Percentiles rank a stretch among this genome's conserved stretches.
These are phyloP conservation scores for Eleusine coracana DNA, from an alignment of 176 grass and related monocot species.

Conservation along the genomic window DNA sequence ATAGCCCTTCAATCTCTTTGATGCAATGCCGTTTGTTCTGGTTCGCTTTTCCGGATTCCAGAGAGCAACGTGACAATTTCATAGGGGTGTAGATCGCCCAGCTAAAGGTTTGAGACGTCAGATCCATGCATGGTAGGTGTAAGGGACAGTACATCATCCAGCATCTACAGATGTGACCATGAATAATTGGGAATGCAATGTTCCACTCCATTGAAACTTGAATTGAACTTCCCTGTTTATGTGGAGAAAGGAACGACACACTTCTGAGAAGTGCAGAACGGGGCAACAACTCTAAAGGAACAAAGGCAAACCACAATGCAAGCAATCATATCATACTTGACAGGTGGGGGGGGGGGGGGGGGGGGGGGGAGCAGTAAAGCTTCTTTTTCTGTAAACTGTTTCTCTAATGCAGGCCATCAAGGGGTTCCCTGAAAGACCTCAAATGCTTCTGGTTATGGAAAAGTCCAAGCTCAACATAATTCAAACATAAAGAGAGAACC, in stretches of 20 bases:
- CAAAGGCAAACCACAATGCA: slow-evolving; percentile 13
- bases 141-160: slow-evolving; percentile 29
- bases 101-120: slow-evolving; percentile 27
- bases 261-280: not conserved
- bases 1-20: slow-evolving; percentile 28
- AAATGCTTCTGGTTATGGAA: not conserved
- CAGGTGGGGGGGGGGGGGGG: no score
- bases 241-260: slow-evolving; percentile 6
- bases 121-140: slow-evolving; percentile 26
- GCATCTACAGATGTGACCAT: slow-evolving; percentile 46
- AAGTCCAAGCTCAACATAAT: not conserved
- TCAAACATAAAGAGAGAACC: not conserved
- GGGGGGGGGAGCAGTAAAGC: not conserved
- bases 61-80: slow-evolving; percentile 45
- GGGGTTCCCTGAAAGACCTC: not conserved
- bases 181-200: slow-evolving; percentile 45
- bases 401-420: not conserved
- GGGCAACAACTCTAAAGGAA: slow-evolving; percentile 2
- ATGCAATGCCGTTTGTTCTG: slow-evolving; percentile 18
- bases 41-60: slow-evolving; percentile 30
- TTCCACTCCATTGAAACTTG: slow-evolving; percentile 1
- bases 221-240: not conserved
- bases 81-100: slow-evolving; percentile 29
- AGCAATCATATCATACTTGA: not conserved
- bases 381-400: not conserved